A percentile compares a stretch with the other conserved stretches of the same genome.
These are phyloP conservation scores for Medicago arabica DNA, from an alignment of 306 rosid species.

Conservation along the genomic window DNA sequence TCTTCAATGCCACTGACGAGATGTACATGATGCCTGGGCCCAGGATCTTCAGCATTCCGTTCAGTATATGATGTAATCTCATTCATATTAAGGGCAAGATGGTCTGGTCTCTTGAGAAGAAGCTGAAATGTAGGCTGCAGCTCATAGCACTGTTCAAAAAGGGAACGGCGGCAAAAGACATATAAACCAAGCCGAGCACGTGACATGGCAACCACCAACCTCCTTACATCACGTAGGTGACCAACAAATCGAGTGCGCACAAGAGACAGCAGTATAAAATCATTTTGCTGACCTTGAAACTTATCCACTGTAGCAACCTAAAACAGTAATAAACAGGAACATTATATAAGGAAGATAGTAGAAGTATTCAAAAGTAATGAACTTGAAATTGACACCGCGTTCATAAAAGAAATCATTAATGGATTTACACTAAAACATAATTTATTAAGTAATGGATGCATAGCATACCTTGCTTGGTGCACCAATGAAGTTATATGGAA, in stretches of 20 bases:
- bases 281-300: conserved; percentile 99
- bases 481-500: conserved; percentile 92
- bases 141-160: conserved; percentile 95
- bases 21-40: conserved; percentile 63
- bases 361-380: conserved; percentile 8
- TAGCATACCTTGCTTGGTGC: conserved; percentile 87
- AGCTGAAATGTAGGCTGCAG: conserved; percentile 95
- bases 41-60: conserved; percentile 69
- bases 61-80: conserved; percentile 74
- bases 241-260: conserved; percentile 96
- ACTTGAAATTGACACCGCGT: conserved; percentile 14
- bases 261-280: conserved; percentile 88
- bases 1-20: conserved; percentile 86
- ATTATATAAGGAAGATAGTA: not conserved
- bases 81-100: conserved; percentile 70
- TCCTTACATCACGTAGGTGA: conserved; percentile 97
- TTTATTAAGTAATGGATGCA: conserved; percentile 9
- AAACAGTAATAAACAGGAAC: conserved; percentile 27
- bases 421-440: conserved; percentile 28
- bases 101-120: conserved; percentile 91
- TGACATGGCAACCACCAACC: conserved; percentile 99
- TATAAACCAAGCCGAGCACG: conserved; percentile 96
- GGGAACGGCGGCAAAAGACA: conserved; percentile 92
- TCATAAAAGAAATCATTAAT: conserved; percentile 26
- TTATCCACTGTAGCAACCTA: conserved; percentile 96